Percentiles rank a stretch among this genome's conserved stretches.
These are phyloP conservation scores for Aspergillus eucalypticola DNA, from an alignment of 2,329 filamentous ascomycete genomes.

Conservation along the genomic window DNA sequence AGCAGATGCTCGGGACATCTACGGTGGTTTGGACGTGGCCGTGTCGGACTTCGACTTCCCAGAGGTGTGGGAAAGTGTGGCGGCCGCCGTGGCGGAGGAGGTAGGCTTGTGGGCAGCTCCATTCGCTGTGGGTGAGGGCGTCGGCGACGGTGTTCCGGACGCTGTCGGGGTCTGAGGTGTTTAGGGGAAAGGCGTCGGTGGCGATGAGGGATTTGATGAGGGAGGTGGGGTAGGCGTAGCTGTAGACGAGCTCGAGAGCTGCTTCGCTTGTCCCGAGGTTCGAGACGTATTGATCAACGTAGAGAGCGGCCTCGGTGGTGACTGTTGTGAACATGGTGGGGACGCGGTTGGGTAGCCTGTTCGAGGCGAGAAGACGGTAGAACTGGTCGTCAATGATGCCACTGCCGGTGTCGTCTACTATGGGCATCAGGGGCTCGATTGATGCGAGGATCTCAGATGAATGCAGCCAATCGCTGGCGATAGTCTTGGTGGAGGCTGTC, in stretches of 20 bases:
- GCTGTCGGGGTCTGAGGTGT: slow-evolving; percentile 18
- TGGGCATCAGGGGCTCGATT: slow-evolving; percentile 29
- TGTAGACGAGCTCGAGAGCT: slow-evolving; percentile 19
- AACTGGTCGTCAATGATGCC: slow-evolving; percentile 33
- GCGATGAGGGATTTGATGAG: slow-evolving; percentile 20
- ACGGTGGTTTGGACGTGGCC: slow-evolving; percentile 25
- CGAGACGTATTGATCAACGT: slow-evolving; percentile 12
- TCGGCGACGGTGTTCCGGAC: slow-evolving; percentile 19
- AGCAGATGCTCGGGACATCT: slow-evolving; percentile 23
- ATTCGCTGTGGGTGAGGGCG: slow-evolving; percentile 22
- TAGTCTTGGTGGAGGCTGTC: slow-evolving; percentile 3
- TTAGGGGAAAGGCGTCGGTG: slow-evolving; percentile 15
- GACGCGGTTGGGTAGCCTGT: slow-evolving; percentile 27
- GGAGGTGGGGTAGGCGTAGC: slow-evolving; percentile 15
- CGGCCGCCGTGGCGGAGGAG: slow-evolving; percentile 12
- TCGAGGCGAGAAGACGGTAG: slow-evolving; percentile 21
- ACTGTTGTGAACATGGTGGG: slow-evolving; percentile 32
- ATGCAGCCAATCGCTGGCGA: slow-evolving; percentile 22
- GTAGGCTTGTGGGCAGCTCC: slow-evolving; percentile 21
- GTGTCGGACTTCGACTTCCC: slow-evolving; percentile 23
- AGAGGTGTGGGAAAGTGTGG: slow-evolving; percentile 22
- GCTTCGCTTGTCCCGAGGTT: slow-evolving; percentile 12
- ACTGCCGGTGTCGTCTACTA: slow-evolving; percentile 26
- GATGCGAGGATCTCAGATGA: slow-evolving; percentile 18
- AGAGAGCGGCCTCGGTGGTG: slow-evolving; percentile 27